Base-by-base conservation (phyloP, 208 protist species). In the Acanthamoeba lenticulata region DNA sequence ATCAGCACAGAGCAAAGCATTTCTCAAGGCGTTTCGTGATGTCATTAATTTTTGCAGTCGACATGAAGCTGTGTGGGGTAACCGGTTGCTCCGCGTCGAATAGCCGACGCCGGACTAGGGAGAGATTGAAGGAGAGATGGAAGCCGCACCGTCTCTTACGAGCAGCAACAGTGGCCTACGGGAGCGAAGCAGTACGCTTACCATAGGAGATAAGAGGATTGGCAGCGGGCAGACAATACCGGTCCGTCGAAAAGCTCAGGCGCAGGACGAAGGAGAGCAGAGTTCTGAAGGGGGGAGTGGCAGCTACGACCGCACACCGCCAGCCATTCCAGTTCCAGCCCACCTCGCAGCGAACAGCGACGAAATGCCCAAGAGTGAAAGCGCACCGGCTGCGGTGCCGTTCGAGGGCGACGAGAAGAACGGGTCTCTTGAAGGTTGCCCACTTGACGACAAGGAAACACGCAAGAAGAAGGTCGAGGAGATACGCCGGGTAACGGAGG, bases 381-480 rank as follows among this genome's bases (percentile, higher is more conserved):
- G 36, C 74, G 44, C n/a, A 47, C 49, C 21, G 29, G 27, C 3
- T 11, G 74, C 49, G 74, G 36, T 36, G 15, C 27, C n/a, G 57
- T 7, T 5, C 9, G 42, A 85, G 44, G n/a, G 32, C 21, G 74
- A 77, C 1, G 36, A 21, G 6, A 6, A 29, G 1, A 77, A 15
- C 19, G 67, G 42, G 21, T 15, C 29, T 57, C 13, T 24, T 24
- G 49, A 19, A 57, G 49, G 19, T 24, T 24, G 49, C 13, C 49
- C 49, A 9, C 13, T 9, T 57, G 49, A 9, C 27, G 67, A 77
- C 4, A 77, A 77, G 67, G 67, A 85, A 13, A 38, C 55, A 11
- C 74, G 74, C 24, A 47, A 17, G 38, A 85, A 85, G 74, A 85
- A 85, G 44, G 74, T 85, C 42, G 74, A 85, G 21, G 44, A 85